These are phyloP conservation scores for Pseudogymnoascus sp. DNA, from an alignment of 2,329 filamentous ascomycete genomes.

Conservation along the genomic window DNA sequence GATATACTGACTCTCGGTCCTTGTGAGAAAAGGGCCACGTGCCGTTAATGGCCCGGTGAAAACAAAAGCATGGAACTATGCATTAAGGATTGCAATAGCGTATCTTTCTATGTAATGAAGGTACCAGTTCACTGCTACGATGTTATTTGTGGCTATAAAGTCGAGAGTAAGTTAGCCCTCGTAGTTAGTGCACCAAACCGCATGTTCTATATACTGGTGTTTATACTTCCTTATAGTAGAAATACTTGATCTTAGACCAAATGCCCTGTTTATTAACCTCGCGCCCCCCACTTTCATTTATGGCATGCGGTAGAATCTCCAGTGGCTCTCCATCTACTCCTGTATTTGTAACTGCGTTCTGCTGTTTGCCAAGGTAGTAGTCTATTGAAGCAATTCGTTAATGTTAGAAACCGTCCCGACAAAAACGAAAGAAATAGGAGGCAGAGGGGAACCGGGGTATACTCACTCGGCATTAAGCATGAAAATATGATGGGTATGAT, in stretches of 20 bases:
- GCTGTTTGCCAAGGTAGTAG: slow-evolving; percentile 24
- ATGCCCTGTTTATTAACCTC: neutral
- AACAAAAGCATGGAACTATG: no score
- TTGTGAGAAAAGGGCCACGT: no score
- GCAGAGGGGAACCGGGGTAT: neutral
- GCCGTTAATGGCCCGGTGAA: no score
- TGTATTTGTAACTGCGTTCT: slow-evolving; percentile 23
- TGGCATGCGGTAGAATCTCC: neutral
- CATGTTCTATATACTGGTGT: neutral
- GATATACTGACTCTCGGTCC: no score
- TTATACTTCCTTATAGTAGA: neutral
- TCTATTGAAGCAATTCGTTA: slow-evolving; percentile 18
- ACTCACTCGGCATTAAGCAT: slow-evolving; percentile 32
- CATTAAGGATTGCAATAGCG: no score
- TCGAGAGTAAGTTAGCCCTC: neutral
- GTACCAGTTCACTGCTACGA: no score
- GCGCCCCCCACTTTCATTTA: neutral
- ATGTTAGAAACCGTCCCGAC: neutral
- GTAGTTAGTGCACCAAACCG: neutral
- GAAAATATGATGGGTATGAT: slow-evolving; percentile 30
- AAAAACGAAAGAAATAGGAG: neutral
- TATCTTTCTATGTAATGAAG: no score
- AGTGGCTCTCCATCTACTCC: slow-evolving; percentile 21
- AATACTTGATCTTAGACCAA: neutral
- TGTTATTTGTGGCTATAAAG: no score